Percentiles rank a stretch among this genome's conserved stretches.
These are phyloP conservation scores for Eimeria brunetti DNA, from an alignment of 169 alveolate genomes.

Conservation along the genomic window DNA sequence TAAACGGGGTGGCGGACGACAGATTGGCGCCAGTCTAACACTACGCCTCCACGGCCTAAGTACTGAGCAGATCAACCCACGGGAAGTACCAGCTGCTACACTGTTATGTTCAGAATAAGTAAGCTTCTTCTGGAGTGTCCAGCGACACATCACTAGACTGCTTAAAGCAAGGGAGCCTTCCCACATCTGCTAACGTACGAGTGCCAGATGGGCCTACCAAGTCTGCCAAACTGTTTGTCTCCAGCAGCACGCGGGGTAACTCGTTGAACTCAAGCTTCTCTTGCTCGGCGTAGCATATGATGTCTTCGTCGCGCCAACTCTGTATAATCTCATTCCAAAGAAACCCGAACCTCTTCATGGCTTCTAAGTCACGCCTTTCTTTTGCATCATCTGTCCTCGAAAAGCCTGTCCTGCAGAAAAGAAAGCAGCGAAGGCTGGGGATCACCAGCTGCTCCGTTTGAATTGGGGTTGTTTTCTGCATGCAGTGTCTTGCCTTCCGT, in stretches of 20 bases:
- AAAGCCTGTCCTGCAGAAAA: background rate
- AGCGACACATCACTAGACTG: background rate
- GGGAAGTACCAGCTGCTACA: background rate
- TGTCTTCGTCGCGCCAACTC: constrained; percentile 78
- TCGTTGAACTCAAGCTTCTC: constrained; percentile 72
- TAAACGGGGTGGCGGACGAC: constrained; percentile 76
- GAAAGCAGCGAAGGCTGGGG: background rate
- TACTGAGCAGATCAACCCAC: constrained; percentile 20
- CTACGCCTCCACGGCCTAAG: background rate
- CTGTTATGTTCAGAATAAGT: background rate
- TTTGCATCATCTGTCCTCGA: background rate
- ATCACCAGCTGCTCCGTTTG: background rate
- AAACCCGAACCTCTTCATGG: constrained; percentile 75
- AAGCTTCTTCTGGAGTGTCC: background rate
- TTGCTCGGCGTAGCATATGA: constrained; percentile 51
- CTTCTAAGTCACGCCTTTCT: background rate
- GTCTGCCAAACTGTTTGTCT: constrained; percentile 30
- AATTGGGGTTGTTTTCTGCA: background rate
- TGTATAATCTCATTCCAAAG: constrained; percentile 77
- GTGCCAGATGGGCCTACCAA: constrained; percentile 32
- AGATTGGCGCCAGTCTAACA: constrained; percentile 26
- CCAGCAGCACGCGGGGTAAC: constrained; percentile 51
- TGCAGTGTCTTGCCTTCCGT: background rate
- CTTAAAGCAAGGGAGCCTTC: background rate
- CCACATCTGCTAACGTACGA: background rate